Conservation (phyloP, 2,329 filamentous ascomycete species). For the Xylariaceae sp. region DNA sequence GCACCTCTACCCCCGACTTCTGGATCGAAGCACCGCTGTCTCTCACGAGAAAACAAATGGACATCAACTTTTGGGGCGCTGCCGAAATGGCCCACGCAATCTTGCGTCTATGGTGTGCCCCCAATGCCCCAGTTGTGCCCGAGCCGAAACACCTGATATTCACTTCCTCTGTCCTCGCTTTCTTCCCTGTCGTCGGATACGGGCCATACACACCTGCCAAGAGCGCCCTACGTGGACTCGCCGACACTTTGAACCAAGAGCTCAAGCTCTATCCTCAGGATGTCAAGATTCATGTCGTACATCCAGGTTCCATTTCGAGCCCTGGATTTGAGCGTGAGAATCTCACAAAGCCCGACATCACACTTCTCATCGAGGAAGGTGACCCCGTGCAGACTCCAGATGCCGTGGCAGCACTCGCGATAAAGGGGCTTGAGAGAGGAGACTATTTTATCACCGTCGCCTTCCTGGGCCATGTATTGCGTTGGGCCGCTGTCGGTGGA, state of each 20-base stretch:
- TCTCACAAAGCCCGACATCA: conserved; percentile 73
- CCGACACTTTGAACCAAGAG: conserved; percentile 81
- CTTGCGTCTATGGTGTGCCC: conserved; percentile 68
- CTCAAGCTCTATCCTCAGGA: conserved; percentile 79
- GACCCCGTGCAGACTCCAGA: conserved; percentile 78
- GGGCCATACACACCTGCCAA: conserved; percentile 80
- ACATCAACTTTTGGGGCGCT: conserved; percentile 85
- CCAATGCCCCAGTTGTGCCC: conserved; percentile 39
- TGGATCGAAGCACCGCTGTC: conserved; percentile 71
- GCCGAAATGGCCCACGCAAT: conserved; percentile 82
- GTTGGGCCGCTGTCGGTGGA: conserved; percentile 54
- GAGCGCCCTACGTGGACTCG: conserved; percentile 75
- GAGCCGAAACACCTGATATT: conserved; percentile 77
- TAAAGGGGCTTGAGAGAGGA: conserved; percentile 74
- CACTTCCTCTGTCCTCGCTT: conserved; percentile 72
- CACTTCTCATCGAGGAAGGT: conserved; percentile 72
- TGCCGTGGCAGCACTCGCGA: conserved; percentile 65
- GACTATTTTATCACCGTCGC: conserved; percentile 76
- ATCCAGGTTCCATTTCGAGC: conserved; percentile 76
- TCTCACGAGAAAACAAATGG: conserved; percentile 74
- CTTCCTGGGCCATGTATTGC: conserved; percentile 68
- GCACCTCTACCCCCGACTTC: conserved; percentile 67
- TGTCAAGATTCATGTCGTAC: conserved; percentile 77
- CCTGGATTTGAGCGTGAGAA: conserved; percentile 76
- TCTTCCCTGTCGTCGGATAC: conserved; percentile 79